These are phyloP conservation scores for Cladophialophora immunda DNA, from an alignment of 2,329 filamentous ascomycete species.

Conservation along the genomic window DNA sequence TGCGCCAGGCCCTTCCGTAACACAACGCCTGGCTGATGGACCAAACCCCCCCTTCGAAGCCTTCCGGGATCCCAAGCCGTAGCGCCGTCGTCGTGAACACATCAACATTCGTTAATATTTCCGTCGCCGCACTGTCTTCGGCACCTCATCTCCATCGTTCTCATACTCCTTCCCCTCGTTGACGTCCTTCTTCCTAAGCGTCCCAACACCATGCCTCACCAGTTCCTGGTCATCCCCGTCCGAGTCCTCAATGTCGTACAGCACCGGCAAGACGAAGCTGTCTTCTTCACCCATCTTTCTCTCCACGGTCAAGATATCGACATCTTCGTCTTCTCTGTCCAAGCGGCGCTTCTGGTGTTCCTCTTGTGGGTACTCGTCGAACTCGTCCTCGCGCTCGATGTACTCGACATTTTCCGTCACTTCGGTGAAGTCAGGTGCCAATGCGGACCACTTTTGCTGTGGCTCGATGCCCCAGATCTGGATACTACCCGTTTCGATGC, in stretches of 20 bases:
- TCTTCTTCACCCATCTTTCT: constrained; percentile 66
- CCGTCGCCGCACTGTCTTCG: constrained; percentile 28
- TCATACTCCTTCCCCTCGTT: constrained; percentile 75
- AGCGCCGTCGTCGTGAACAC: neutral
- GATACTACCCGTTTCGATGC: constrained; percentile 89
- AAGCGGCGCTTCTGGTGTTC: constrained; percentile 91
- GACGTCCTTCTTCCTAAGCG: constrained; percentile 85
- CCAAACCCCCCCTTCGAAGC: neutral
- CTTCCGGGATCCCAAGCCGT: neutral
- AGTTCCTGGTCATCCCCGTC: constrained; percentile 90
- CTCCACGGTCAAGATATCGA: constrained; percentile 86
- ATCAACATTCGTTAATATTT: constrained; percentile 20
- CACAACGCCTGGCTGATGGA: neutral
- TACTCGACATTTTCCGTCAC: constrained; percentile 99
- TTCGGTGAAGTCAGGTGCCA: constrained; percentile 95
- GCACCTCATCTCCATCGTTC: constrained; percentile 59
- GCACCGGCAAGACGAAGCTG: constrained; percentile 88
- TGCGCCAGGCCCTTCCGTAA: neutral
- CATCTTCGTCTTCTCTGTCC: constrained; percentile 90
- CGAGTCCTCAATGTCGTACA: constrained; percentile 91
- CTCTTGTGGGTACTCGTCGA: constrained; percentile 87
- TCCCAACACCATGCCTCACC: constrained; percentile 73
- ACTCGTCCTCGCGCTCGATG: constrained; percentile 93
- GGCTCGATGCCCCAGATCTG: constrained; percentile 97
- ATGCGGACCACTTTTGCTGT: constrained; percentile 94